Conservation (phyloP, 352 stramenopile species). For the Peronospora tabacina region DNA sequence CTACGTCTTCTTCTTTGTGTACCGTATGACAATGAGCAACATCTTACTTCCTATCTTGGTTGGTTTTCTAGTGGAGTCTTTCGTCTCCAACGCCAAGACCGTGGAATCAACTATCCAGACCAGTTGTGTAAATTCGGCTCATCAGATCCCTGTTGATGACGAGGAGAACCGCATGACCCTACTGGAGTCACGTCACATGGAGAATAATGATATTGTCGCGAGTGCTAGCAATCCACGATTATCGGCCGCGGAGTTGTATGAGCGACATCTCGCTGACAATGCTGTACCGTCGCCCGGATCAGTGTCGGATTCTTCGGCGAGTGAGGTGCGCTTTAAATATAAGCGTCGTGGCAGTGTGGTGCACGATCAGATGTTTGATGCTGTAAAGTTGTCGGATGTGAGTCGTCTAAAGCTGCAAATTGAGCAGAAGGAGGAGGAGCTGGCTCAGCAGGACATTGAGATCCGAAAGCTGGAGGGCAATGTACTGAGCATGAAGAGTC, state of each 20-base stretch:
- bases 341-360: constrained; percentile 55
- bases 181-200: constrained; percentile 39
- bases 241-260: constrained; percentile 7
- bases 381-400: constrained; percentile 64
- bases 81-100: constrained; percentile 68
- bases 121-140: constrained; percentile 42
- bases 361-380: constrained; percentile 78
- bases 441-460: constrained; percentile 49
- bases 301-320: constrained; percentile 37
- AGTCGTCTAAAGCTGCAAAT: constrained; percentile 60
- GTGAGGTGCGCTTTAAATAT: constrained; percentile 67
- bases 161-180: constrained; percentile 54
- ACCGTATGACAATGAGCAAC: constrained; percentile 77
- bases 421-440: constrained; percentile 61
- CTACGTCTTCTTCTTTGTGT: constrained; percentile 79
- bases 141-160: constrained; percentile 31
- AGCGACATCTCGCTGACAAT: constrained; percentile 11
- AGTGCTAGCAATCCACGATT: constrained; percentile 2
- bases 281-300: constrained; percentile 31
- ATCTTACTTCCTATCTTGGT: constrained; percentile 80
- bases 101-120: constrained; percentile 59
- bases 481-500: constrained; percentile 57
- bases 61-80: constrained; percentile 81
- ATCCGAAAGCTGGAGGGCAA: constrained; percentile 66
- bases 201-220: constrained; percentile 22